Base-by-base conservation (phyloP, 2,329 filamentous ascomycete species). In the Ceratocystis lukuohia region DNA sequence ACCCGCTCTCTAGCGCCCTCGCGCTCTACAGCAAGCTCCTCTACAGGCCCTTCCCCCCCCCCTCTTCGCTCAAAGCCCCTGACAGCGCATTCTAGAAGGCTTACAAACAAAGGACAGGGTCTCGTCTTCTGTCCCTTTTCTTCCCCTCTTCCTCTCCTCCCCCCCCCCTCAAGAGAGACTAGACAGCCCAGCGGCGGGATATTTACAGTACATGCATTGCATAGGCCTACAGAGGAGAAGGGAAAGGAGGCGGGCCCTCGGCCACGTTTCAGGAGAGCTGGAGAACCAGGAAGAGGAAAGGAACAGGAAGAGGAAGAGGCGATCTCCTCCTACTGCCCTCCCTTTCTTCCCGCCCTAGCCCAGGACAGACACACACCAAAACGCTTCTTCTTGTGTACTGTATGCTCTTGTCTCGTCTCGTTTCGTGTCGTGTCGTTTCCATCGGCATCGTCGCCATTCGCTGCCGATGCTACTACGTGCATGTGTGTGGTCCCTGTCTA, bases 251-350 rank as follows among this genome's bases (percentile, higher is more conserved):
- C 61, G 50, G 61, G 48, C 56, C 65, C 61, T 64, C 65, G 65
- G 65, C 65, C 65, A 67, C 65, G 65, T 67, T 67, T 67, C 65
- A 67, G 65, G 65, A 67, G 65, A 67, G 53, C 65, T 62, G 65
- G 61, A 67, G 61, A 62, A 61, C 45, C 50, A 30, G 33, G 33
- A 41, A 41, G 37, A 50, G 48, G 28, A 59, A 45, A 45, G 25
- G 20, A 22, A 25, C 20, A 28, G 44, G 12, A 44, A 62, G 10
- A 46, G 33, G 45, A 62, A 41, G 37, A 41, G 37, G 12, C 37
- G 37, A 41, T 41, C 37, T 41, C 4, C 37, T 41, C 37, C 37
- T 41, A 41, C 37, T 41, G 37, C 37, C 37, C 37, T 41, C 37
- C 37, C 37, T 15, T 41, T 15, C 37, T 41, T 41, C 37, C 37